Conservation (phyloP, 106 monocot species). For the Acorus calamus region DNA sequence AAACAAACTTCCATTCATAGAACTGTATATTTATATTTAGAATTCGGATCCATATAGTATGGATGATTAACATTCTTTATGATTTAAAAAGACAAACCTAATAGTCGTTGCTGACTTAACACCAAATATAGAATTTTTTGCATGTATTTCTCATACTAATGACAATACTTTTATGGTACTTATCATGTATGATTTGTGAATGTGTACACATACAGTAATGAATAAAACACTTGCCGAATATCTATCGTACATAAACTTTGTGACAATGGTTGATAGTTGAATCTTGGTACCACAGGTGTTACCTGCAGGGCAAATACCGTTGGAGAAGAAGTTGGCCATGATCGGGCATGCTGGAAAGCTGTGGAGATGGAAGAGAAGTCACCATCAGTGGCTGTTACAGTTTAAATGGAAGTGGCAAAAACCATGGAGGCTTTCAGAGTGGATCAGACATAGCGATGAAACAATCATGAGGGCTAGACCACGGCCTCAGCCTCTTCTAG, state of each 20-base stretch:
- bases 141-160: neutral
- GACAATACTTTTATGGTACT: neutral
- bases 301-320: conserved; percentile 48
- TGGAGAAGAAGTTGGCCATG: conserved; percentile 52
- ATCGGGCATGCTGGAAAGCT: conserved; percentile 64
- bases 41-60: too few relatives aligned
- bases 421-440: conserved; percentile 87
- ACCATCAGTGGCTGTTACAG: conserved; percentile 91
- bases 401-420: conserved; percentile 99
- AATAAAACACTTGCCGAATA: too few relatives aligned
- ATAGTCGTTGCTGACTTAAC: too few relatives aligned
- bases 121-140: neutral
- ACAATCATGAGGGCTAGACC: conserved; percentile 61
- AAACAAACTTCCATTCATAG: too few relatives aligned
- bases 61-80: too few relatives aligned
- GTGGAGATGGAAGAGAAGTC: conserved; percentile 97
- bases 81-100: too few relatives aligned
- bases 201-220: too few relatives aligned
- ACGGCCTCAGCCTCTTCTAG: conserved; percentile 26
- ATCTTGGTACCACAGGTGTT: conserved; percentile 39
- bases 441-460: conserved; percentile 72
- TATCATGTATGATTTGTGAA: too few relatives aligned
- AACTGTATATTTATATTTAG: too few relatives aligned
- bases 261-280: too few relatives aligned
- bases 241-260: too few relatives aligned